phyloP scores from a whole-genome alignment of 176 grass and related monocot genomes.

The Canna indica region DNA sequence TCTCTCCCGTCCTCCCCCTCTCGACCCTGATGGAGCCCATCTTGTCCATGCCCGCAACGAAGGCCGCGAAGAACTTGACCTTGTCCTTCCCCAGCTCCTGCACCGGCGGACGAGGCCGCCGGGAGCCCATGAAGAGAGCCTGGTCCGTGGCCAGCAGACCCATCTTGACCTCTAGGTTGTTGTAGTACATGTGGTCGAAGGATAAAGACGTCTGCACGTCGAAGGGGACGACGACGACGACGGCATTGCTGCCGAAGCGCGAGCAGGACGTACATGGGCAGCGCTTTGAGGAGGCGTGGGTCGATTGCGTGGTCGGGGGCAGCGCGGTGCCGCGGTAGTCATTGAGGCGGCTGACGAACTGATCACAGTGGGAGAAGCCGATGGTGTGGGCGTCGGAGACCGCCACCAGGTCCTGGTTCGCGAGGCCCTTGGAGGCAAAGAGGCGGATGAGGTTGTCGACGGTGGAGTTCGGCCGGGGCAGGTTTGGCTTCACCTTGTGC shows the following conservation, averaged over 20 bases:
- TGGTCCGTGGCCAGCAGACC: constrained; percentile 77
- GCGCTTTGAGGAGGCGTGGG: constrained; percentile 37
- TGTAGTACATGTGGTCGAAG: constrained; percentile 28
- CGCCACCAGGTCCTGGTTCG: constrained; percentile 8
- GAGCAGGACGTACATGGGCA: constrained; percentile 24
- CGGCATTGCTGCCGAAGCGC: constrained; percentile 10
- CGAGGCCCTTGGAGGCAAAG: constrained; percentile 52
- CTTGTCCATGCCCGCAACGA: constrained; percentile 47
- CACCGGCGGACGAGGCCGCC: constrained; percentile 55
- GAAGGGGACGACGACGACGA: constrained; percentile 25
- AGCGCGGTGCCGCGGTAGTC: constrained; percentile 18
- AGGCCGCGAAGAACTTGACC: constrained; percentile 54
- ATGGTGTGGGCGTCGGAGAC: constrained; percentile 44
- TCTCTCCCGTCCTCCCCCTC: constrained; percentile 73
- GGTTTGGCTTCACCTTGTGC: constrained; percentile 43
- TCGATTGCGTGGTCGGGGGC: constrained; percentile 38
- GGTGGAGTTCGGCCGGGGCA: constrained; percentile 66
- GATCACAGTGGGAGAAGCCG: constrained; percentile 71
- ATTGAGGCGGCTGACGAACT: constrained; percentile 24
- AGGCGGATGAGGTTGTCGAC: constrained; percentile 70
- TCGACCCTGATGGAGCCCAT: constrained; percentile 74
- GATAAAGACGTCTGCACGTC: constrained; percentile 24
- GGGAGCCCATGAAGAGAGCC: constrained; percentile 44
- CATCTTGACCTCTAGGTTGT: constrained; percentile 34
- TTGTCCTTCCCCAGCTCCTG: constrained; percentile 43